Percentiles rank a stretch among this genome's conserved stretches.
phyloP scores from a whole-genome alignment of 805 yeast genomes.

The Barnettozyma populi region DNA sequence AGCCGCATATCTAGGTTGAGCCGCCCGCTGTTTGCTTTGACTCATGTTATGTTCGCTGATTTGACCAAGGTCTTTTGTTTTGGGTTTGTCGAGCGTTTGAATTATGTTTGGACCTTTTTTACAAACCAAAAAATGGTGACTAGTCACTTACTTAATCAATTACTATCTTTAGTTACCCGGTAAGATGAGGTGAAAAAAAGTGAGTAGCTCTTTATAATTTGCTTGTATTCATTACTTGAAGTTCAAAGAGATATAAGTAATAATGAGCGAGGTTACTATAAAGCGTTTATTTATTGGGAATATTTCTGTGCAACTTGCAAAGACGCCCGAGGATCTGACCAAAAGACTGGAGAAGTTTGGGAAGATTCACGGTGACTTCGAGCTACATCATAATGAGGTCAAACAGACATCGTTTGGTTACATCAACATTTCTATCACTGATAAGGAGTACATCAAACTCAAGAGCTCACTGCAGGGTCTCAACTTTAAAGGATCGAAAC shows the following conservation, averaged over 20 bases:
- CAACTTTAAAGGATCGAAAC: slow-evolving; percentile 65
- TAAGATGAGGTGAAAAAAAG: slow-evolving; percentile 4
- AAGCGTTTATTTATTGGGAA: slow-evolving; percentile 61
- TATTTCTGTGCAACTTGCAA: slow-evolving; percentile 49
- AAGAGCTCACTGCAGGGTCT: slow-evolving; percentile 61
- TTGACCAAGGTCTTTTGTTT: not conserved
- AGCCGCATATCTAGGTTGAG: slow-evolving; percentile 5
- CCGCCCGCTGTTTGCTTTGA: not conserved
- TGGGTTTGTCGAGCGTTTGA: not conserved
- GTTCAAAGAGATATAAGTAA: not conserved
- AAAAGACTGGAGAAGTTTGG: slow-evolving; percentile 64
- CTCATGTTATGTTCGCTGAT: not conserved
- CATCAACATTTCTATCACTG: slow-evolving; percentile 49
- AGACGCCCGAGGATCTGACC: slow-evolving; percentile 40
- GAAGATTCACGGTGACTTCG: slow-evolving; percentile 38
- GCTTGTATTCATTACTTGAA: not conserved
- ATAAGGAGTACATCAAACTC: slow-evolving; percentile 42
- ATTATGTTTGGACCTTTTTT: not conserved
- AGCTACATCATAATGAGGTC: slow-evolving; percentile 49
- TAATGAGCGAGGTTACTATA: slow-evolving; percentile 1
- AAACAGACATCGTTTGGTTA: slow-evolving; percentile 49
- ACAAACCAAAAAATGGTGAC: not conserved
- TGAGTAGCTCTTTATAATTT: not conserved
- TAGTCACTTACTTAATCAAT: not conserved
- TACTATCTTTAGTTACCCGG: slow-evolving; percentile 3